Percentiles rank a stretch among this genome's conserved stretches.
Conservation (phyloP, 139 green algal genomes). For the Picochlorum sp. region DNA sequence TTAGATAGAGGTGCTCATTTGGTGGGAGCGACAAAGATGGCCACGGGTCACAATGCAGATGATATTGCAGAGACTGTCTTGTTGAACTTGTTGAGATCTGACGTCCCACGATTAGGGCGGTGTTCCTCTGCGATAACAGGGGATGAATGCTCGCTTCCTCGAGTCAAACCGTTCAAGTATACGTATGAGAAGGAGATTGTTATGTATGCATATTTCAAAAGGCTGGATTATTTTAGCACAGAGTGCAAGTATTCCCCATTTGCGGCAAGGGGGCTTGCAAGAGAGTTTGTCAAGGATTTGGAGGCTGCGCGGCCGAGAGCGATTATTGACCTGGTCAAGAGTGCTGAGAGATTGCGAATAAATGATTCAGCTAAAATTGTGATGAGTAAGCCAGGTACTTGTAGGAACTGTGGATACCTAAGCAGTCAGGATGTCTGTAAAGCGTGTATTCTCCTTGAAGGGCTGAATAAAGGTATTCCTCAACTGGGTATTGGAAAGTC, state of each 20-base stretch:
- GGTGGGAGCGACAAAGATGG: slow-evolving; percentile 61
- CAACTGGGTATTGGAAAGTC: slow-evolving; percentile 37
- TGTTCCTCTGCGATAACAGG: slow-evolving; percentile 79
- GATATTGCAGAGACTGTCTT: slow-evolving; percentile 96
- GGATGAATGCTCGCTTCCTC: slow-evolving; percentile 64
- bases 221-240: slow-evolving; percentile 93
- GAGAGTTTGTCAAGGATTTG: slow-evolving; percentile 95
- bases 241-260: slow-evolving; percentile 95
- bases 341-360: slow-evolving; percentile 60
- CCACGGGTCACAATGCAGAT: slow-evolving; percentile 94
- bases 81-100: slow-evolving; percentile 89
- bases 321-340: slow-evolving; percentile 81
- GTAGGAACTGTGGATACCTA: slow-evolving; percentile 75
- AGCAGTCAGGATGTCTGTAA: slow-evolving; percentile 82
- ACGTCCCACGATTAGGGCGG: slow-evolving; percentile 74
- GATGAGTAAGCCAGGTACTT: slow-evolving; percentile 41
- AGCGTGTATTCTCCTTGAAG: slow-evolving; percentile 79
- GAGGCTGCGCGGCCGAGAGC: slow-evolving; percentile 66
- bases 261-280: slow-evolving; percentile 79
- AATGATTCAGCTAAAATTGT: neutral
- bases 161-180: slow-evolving; percentile 96
- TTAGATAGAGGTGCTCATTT: slow-evolving; percentile 79
- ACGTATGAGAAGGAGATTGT: slow-evolving; percentile 99
- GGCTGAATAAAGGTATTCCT: slow-evolving; percentile 64
- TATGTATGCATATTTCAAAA: slow-evolving; percentile 99